Conservation (phyloP, 2,329 filamentous ascomycete species). For the Stachybotrys echinatus region DNA sequence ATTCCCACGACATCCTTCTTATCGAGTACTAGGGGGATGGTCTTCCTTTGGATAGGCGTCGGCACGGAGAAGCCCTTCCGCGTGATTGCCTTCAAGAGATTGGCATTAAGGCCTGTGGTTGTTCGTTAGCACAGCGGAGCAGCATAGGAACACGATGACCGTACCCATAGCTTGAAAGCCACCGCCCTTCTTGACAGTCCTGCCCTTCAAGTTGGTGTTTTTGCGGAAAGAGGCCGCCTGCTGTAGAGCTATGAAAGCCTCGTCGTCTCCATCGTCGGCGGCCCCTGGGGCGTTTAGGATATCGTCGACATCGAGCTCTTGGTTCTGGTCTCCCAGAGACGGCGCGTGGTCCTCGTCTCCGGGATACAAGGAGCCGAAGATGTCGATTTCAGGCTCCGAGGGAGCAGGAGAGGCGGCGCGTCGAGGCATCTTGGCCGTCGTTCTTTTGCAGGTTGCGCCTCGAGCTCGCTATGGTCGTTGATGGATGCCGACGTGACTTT, state of each 20-base stretch:
- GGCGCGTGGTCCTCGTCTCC: conserved; percentile 45
- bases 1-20: conserved; percentile 97
- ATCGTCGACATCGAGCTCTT: conserved; percentile 53
- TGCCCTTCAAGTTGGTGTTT: conserved; percentile 72
- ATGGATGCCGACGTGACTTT: conserved; percentile 2
- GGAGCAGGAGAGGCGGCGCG: conserved; percentile 73
- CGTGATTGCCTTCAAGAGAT: conserved; percentile 83
- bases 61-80: conserved; percentile 94
- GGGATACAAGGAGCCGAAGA: conserved; percentile 71
- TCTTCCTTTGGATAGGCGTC: conserved; percentile 95
- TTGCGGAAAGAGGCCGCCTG: conserved; percentile 89
- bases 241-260: conserved; percentile 82
- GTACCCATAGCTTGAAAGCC: conserved; percentile 92
- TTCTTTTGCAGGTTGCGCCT: neutral
- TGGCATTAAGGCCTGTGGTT: conserved; percentile 62
- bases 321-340: conserved; percentile 23
- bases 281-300: conserved; percentile 48
- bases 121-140: neutral
- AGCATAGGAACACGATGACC: conserved; percentile 7
- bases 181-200: conserved; percentile 87
- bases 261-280: conserved; percentile 64
- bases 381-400: conserved; percentile 90
- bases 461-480: neutral
- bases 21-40: conserved; percentile 86
- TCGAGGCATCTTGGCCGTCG: conserved; percentile 53